Evolutionary conservation across 805 yeast species (phyloP), one percentile per base, ranked within the genome.

Genomic region (Diddensiella transvaalensis): DNA sequence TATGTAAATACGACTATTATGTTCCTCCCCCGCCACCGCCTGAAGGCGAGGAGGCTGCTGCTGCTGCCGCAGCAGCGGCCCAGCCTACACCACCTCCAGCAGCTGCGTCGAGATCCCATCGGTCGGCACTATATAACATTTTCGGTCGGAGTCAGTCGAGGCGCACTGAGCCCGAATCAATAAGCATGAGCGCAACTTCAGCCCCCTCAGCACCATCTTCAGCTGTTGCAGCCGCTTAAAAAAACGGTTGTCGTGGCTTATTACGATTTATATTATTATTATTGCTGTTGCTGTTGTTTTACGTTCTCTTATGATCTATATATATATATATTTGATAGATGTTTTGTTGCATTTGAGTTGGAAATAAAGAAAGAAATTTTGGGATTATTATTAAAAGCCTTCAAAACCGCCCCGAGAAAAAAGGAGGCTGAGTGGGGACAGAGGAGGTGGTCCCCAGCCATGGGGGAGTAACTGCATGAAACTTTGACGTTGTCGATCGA

Each of bases 1-100:
- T 82, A 72, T 86, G 95, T 65, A 84, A 85, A 59, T 68, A 84
- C 32, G 87, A 81, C 61, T 82, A 81, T 60, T 78, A 74, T 58
- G 54, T 56, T 4, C 55, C 60, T 6, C 46, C 40, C 18, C 49
- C 47, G 3, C 48, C 35, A 13, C 39, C 26, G 4, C 22, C 15
- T 18, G 33, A 21, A n/a, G 26, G n/a, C 4, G 33, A 21, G 17
- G 41, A 22, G 11, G 5, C 41, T 38, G 8, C 23, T 8, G 41
- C n/a, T 5, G 24, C 41, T 18, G 32, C 32, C 11, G 11, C 32
- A 13, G 32, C 32, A 13, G 32, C 32, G 32, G 38, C 38, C 32
- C 13, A 8, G 13, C 41, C 41, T 18, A 15, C 19, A 38, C 22
- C 41, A 8, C 41, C 41, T 15, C 38, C 38, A 10, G 23, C 41